Evolutionary conservation across 73 alveolate species (phyloP), one percentile per base, ranked within the genome.

Genomic region (Urostyla sp.): DNA sequence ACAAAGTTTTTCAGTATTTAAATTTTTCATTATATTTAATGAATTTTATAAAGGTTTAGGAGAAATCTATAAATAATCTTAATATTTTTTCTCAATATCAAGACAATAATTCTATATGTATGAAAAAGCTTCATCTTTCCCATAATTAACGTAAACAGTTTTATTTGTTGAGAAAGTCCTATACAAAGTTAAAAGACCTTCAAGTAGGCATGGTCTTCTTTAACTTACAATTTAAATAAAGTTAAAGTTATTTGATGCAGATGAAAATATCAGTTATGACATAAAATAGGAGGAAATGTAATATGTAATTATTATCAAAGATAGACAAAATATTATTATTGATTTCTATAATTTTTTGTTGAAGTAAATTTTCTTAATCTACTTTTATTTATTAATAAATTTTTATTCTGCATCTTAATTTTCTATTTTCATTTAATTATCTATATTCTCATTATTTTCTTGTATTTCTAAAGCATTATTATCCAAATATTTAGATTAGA

Each of bases 201-300:
- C 44, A 26, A 60, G 20, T n/a, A 37, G 60, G 27, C 79, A 63
- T 3, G 61, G 37, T 18, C 51, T 57, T 40, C 79, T 63, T 5
- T 60, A 5, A 11, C 34, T 6, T 15, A 38, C 37, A 63, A 13
- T 63, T 16, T 34, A 21, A 23, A 43, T 20, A 24, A 28, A 63
- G 35, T 10, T 26, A 38, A 63, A 63, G 23, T 57, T 43, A n/a
- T 37, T 23, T 1, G 23, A 18, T 2, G 79, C 11, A 5, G 31
- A 18, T 18, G n/a, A 28, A 63, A 37, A 63, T 1, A 63, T n/a
- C 30, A 21, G n/a, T 3, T 5, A 24, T 38, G 79, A 63, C 20
- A 63, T 63, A 6, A 37, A 34, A 13, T 5, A 23, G 20, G 44
- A 43, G 3, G 57, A 21, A 35, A 63, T 20, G 23, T 63, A 63